Conservation (phyloP, 2,329 filamentous ascomycete species). For the Neocucurbitaria cava region DNA sequence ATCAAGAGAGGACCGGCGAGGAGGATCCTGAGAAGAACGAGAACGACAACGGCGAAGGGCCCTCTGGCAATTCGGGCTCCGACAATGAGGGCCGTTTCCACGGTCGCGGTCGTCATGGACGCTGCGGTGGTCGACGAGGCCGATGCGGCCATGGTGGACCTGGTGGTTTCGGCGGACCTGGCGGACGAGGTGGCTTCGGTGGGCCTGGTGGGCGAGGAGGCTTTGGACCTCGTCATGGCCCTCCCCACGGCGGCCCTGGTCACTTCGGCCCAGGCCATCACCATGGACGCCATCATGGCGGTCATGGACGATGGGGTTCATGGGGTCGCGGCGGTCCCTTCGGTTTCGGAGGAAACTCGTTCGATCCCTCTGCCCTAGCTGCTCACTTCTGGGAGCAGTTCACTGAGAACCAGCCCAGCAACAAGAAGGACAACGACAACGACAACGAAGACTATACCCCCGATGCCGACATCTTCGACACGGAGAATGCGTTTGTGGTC, state of each 20-base stretch:
- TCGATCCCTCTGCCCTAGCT: conserved; percentile 38
- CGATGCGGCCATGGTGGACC: conserved; percentile 31
- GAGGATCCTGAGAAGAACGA: conserved; percentile 21
- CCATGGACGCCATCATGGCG: conserved; percentile 25
- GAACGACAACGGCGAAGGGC: conserved; percentile 40
- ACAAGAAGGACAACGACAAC: conserved; percentile 20
- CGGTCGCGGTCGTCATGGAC: conserved; percentile 25
- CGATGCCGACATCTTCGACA: conserved; percentile 79
- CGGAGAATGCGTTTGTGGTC: conserved; percentile 66
- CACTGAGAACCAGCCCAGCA: conserved; percentile 23
- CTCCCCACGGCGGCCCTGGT: conserved; percentile 6
- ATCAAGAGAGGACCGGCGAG: conserved; percentile 13
- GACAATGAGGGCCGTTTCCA: conserved; percentile 30
- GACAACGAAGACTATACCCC: conserved; percentile 61
- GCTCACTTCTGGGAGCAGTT: conserved; percentile 46
- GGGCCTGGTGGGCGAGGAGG: neutral
- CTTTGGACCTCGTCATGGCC: conserved; percentile 7
- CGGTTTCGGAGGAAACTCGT: conserved; percentile 13
- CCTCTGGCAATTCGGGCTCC: conserved; percentile 34
- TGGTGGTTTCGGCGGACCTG: conserved; percentile 24
- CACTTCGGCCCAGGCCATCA: conserved; percentile 28
- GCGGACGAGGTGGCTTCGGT: conserved; percentile 13
- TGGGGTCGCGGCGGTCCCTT: conserved; percentile 28
- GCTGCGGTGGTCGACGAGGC: conserved; percentile 28
- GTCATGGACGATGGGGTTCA: conserved; percentile 35